Percentiles rank a stretch among this genome's conserved stretches.
phyloP scores from a whole-genome alignment of 768 basidiomycete genomes.

The Leucocoprinus leucothites region DNA sequence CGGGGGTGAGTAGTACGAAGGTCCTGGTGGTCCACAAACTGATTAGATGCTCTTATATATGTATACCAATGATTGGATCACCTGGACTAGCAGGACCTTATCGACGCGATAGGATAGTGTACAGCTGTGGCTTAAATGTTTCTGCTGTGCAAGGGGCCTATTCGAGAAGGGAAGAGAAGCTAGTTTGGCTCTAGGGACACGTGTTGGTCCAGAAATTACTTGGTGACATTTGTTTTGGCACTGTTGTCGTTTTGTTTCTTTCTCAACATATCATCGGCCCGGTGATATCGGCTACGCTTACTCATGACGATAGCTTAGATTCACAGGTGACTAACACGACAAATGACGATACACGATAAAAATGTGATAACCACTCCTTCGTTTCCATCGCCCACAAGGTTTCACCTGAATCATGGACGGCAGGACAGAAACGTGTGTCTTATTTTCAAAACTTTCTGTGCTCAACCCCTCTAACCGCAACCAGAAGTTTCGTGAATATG shows the following conservation, averaged over 20 bases:
- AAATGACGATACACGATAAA: background rate
- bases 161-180: too few relatives aligned
- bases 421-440: conserved; percentile 22
- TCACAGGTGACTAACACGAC: background rate
- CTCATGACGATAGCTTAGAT: background rate
- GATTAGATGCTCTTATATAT: background rate
- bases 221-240: too few relatives aligned
- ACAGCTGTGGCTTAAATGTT: too few relatives aligned
- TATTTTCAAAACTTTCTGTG: background rate
- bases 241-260: background rate
- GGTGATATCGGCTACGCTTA: background rate
- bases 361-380: background rate
- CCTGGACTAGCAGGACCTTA: background rate
- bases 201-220: background rate
- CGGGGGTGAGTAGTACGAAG: background rate
- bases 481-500: conserved; percentile 31
- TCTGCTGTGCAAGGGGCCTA: too few relatives aligned
- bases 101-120: background rate
- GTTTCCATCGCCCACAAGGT: background rate
- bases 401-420: background rate
- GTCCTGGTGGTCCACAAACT: conserved; percentile 1
- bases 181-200: too few relatives aligned
- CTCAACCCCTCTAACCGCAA: background rate
- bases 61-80: background rate
- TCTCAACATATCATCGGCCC: background rate